Percentiles rank a stretch among this genome's conserved stretches.
Conservation (phyloP, 1,284 basidiomycete species). For the Pyrrhoderma lamaoense region DNA sequence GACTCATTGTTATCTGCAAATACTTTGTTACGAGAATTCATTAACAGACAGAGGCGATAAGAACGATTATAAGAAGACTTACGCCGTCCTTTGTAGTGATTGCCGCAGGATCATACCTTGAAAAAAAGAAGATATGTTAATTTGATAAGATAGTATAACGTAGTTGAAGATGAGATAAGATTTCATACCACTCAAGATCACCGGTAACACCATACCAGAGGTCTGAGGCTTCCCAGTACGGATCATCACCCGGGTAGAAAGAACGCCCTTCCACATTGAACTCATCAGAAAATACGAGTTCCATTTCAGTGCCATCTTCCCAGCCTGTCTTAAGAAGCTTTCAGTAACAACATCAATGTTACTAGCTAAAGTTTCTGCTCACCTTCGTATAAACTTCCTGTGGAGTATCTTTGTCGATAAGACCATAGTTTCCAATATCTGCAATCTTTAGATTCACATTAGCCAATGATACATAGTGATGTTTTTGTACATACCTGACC, state of each 20-base stretch:
- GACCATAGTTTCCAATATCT: constrained; percentile 28
- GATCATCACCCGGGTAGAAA: constrained; percentile 47
- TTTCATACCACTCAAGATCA: constrained; percentile 36
- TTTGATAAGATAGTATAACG: neutral
- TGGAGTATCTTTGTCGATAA: constrained; percentile 51
- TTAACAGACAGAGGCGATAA: too few relatives aligned
- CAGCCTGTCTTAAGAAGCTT: constrained; percentile 14
- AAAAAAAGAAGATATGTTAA: neutral
- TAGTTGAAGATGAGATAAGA: neutral
- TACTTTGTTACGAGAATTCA: too few relatives aligned
- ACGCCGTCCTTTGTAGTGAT: constrained; percentile 56
- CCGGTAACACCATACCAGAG: constrained; percentile 64
- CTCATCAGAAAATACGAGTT: constrained; percentile 64
- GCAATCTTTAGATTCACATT: constrained; percentile 25
- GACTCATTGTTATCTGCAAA: constrained; percentile 48
- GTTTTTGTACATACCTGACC: constrained; percentile 31
- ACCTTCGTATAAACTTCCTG: constrained; percentile 33
- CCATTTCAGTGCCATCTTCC: constrained; percentile 33
- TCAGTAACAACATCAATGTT: neutral
- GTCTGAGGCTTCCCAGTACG: constrained; percentile 64
- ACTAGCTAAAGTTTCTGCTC: constrained; percentile 21
- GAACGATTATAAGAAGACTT: neutral
- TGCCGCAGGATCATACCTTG: constrained; percentile 56
- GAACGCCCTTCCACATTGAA: constrained; percentile 56
- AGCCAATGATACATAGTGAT: neutral